Base-by-base conservation (phyloP, 306 rosid genomes). In the Senna siamea region DNA sequence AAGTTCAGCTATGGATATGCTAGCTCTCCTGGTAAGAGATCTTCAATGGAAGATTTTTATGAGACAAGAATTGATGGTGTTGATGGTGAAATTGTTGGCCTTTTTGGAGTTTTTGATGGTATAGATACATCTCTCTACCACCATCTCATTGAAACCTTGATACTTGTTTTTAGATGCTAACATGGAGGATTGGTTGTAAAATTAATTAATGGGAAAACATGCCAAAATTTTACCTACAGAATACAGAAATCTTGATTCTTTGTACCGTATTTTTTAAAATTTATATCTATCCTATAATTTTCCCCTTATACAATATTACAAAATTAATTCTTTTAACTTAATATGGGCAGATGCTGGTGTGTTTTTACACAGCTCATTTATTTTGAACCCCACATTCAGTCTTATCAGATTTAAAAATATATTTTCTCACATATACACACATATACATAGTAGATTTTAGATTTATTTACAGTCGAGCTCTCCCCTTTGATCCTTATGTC, bases 31-130 rank as follows among this genome's bases (percentile, higher is more conserved):
- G 97, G 98, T 60, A 93, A 86, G 84, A 83, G 98, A 80, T 86
- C 98, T 79, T 89, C 98, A 10, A 93, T 93, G 98, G 98, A 93
- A 78, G 98, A 93, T 73, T 93, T 86, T 70, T 93, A 89, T 55
- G 98, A 93, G 80, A 93, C 97, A 12, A 87, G 98, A 82, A 86
- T 93, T 58, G 98, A 93, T 79, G 97, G 98, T 40, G 97, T 93
- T 52, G 88, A 89, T 13, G 98, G 98, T 61, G 93, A 93, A 76
- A 74, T 85, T 5, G 96, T 93, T 76, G 98, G 98, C 82, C 97
- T 93, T 53, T 93, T 93, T 47, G 98, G 97, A 73, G 98, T 93
- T 76, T 93, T 93, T 52, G 98, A 93, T 83, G 98, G 98, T 93
- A 85, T 57, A 1, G 61, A 40, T 76, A 26, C 44, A 50, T 60